Evolutionary conservation across 192 early-diverging fungal species (phyloP).

Genomic region (Mortierella claussenii): DNA sequence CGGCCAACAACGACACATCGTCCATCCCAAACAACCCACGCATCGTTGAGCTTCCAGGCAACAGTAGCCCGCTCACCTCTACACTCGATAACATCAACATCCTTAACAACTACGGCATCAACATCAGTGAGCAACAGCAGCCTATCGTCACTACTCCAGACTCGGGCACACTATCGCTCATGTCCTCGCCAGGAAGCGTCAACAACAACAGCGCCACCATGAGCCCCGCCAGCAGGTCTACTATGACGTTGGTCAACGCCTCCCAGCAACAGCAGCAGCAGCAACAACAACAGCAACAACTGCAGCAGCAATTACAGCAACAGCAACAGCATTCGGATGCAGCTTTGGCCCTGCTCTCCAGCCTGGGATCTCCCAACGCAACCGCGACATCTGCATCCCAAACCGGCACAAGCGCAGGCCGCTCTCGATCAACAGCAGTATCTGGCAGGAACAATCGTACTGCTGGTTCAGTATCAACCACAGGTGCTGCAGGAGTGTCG

Average conservation of each 20-base stretch:
- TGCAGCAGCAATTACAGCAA: conserved; percentile 8
- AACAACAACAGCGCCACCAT: not conserved
- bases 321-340: conserved; percentile 8
- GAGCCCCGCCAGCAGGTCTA: conserved; percentile 4
- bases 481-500: not conserved
- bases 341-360: conserved; percentile 19
- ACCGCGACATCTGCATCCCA: not conserved
- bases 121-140: not conserved
- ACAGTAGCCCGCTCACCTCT: conserved; percentile 12
- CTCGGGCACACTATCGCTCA: not conserved
- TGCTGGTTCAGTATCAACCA: not conserved
- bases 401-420: not conserved
- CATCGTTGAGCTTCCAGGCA: conserved; percentile 38
- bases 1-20: not conserved
- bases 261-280: conserved; percentile 18
- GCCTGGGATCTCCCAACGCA: not conserved
- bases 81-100: conserved; percentile 1
- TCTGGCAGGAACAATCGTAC: not conserved
- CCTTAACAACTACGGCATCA: conserved; percentile 1
- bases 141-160: conserved; percentile 28
- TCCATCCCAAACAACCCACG: conserved; percentile 12
- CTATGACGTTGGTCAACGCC: conserved; percentile 18
- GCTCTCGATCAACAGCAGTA: not conserved
- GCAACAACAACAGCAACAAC: conserved; percentile 9
- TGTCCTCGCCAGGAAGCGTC: conserved; percentile 10